Percentiles rank a stretch among this genome's conserved stretches.
These are phyloP conservation scores for Trametes punicea DNA, from an alignment of 768 basidiomycete genomes.

Conservation along the genomic window DNA sequence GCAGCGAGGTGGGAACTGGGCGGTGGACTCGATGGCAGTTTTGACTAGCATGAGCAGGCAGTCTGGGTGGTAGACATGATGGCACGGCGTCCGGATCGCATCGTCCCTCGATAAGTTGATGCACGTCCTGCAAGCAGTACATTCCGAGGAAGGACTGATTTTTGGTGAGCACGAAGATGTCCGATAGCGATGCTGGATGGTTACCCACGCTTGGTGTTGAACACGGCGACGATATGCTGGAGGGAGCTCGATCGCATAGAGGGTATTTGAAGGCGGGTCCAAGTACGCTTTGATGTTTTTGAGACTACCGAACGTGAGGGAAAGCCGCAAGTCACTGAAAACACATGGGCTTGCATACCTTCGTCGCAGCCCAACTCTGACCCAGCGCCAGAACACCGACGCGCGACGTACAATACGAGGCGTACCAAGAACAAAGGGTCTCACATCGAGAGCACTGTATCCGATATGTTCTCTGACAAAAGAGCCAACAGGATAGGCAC, in stretches of 20 bases:
- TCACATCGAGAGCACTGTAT: not conserved
- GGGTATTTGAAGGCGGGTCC: too few species aligned
- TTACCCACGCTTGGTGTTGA: too few species aligned
- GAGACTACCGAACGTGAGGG: not conserved
- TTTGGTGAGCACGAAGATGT: too few species aligned
- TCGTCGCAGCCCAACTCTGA: not conserved
- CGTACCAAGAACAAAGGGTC: not conserved
- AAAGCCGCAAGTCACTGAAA: not conserved
- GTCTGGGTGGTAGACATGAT: constrained; percentile 25
- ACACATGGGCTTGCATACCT: not conserved
- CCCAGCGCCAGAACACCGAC: not conserved
- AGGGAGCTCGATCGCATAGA: too few species aligned
- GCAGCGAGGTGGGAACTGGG: constrained; percentile 31
- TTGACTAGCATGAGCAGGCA: constrained; percentile 28
- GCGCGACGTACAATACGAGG: not conserved
- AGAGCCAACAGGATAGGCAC: too few species aligned
- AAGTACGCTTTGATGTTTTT: not conserved
- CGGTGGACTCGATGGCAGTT: constrained; percentile 21
- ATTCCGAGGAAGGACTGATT: constrained; percentile 5
- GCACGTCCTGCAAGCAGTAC: constrained; percentile 20
- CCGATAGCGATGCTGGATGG: too few species aligned
- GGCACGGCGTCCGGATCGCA: constrained; percentile 21
- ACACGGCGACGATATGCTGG: too few species aligned
- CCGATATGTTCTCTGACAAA: too few species aligned
- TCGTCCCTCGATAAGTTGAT: not conserved